Percentiles rank a stretch among this genome's conserved stretches.
phyloP scores from a whole-genome alignment of 2,329 filamentous ascomycete species.

The Xylariaceae sp. region DNA sequence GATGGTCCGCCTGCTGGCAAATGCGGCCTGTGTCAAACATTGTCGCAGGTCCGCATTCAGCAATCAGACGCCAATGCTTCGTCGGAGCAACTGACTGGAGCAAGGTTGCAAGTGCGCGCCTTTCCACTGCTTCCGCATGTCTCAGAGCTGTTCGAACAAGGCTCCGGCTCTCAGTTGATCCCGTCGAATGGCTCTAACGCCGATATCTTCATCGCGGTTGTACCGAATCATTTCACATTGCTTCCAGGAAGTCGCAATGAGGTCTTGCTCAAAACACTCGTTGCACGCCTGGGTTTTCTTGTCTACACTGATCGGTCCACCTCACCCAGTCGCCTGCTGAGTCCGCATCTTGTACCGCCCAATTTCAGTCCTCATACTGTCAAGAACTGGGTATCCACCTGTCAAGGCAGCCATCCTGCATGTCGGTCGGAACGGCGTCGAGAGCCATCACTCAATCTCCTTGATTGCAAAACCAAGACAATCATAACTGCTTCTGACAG shows the following conservation, averaged over 20 bases:
- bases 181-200: neutral
- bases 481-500: neutral
- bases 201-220: neutral
- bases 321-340: neutral
- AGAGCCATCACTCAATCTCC: neutral
- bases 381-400: neutral
- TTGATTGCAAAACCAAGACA: neutral
- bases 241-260: neutral
- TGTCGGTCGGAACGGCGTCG: neutral
- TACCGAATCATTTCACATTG: neutral
- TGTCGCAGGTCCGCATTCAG: neutral
- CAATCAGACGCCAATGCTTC: neutral
- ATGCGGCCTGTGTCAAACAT: neutral
- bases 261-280: neutral
- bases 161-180: neutral
- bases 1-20: neutral
- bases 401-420: neutral
- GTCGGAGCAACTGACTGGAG: neutral
- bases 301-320: neutral
- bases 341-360: neutral
- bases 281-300: neutral
- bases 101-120: neutral
- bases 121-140: slow-evolving; percentile 2
- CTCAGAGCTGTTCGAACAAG: neutral
- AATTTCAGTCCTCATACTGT: neutral